These are phyloP conservation scores for Caulochytrium protostelioides DNA, from an alignment of 371 early-diverging fungal species.

Conservation along the genomic window DNA sequence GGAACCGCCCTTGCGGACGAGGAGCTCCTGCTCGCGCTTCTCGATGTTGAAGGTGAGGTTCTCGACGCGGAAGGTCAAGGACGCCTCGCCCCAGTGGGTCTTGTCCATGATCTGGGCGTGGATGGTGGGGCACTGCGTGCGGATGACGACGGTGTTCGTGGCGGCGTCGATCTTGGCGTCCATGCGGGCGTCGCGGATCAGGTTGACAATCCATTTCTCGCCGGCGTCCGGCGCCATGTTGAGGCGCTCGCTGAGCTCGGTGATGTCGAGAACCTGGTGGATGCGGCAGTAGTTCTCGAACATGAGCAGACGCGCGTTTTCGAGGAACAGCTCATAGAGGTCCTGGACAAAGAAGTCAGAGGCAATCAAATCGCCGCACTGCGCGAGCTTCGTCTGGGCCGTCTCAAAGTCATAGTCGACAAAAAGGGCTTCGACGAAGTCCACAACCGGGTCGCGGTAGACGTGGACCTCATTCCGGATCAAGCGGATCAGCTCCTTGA, in stretches of 20 bases:
- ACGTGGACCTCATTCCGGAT: slow-evolving; percentile 6
- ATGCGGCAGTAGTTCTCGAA: slow-evolving; percentile 88
- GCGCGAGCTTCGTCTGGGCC: slow-evolving; percentile 66
- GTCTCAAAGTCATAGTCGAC: slow-evolving; percentile 78
- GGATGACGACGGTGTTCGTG: slow-evolving; percentile 82
- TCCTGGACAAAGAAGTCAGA: slow-evolving; percentile 74
- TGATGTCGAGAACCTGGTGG: slow-evolving; percentile 77
- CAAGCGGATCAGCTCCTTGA: slow-evolving; percentile 2
- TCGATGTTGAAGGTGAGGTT: slow-evolving; percentile 71
- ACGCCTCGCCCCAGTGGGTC: no score
- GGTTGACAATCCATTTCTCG: slow-evolving; percentile 89
- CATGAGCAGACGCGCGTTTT: slow-evolving; percentile 73
- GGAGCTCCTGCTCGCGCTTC: slow-evolving; percentile 49
- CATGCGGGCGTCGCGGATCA: slow-evolving; percentile 79
- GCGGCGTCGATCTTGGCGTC: slow-evolving; percentile 89
- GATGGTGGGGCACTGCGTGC: slow-evolving; percentile 54
- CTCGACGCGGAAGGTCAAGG: slow-evolving; percentile 67
- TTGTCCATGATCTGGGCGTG: slow-evolving; percentile 87
- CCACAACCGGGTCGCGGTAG: slow-evolving; percentile 70
- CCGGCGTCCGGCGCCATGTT: slow-evolving; percentile 72
- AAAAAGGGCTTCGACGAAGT: slow-evolving; percentile 72
- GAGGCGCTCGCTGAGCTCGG: slow-evolving; percentile 53
- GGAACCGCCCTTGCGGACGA: no score
- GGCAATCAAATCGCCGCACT: slow-evolving; percentile 58
- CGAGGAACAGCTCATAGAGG: slow-evolving; percentile 67